phyloP scores from a whole-genome alignment of 2,329 filamentous ascomycete genomes.

The Apiospora malaysiana region DNA sequence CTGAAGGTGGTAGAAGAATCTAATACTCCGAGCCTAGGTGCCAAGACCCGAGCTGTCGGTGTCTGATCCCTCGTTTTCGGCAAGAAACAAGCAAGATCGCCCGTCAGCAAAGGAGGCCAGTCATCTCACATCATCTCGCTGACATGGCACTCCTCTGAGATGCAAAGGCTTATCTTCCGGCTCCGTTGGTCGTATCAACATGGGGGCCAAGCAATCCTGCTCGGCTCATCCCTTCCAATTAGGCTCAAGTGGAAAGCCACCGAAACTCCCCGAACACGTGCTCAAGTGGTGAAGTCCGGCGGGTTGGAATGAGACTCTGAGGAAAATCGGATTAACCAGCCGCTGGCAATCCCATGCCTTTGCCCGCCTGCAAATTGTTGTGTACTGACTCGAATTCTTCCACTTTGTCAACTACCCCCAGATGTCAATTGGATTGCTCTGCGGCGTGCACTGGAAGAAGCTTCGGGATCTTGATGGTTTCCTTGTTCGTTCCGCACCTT shows the following conservation, averaged over 20 bases:
- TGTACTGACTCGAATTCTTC: neutral
- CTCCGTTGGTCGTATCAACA: neutral
- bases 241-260: neutral
- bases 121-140: neutral
- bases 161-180: neutral
- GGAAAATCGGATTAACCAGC: neutral
- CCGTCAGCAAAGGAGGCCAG: neutral
- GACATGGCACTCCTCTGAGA: neutral
- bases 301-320: neutral
- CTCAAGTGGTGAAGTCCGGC: slow-evolving; percentile 10
- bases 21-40: neutral
- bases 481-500: neutral
- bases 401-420: neutral
- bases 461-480: neutral
- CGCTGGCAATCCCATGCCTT: neutral
- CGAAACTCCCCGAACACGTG: slow-evolving; percentile 15
- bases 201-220: neutral
- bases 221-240: neutral
- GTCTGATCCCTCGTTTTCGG: neutral
- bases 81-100: neutral
- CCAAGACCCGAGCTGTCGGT: neutral
- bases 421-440: neutral
- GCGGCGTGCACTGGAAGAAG: neutral
- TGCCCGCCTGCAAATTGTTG: neutral
- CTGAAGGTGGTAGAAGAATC: neutral